Evolutionary conservation across 345 rosid genomes (phyloP), one percentile per base, ranked within the genome.

Genomic region (Gossypium raimondii): DNA sequence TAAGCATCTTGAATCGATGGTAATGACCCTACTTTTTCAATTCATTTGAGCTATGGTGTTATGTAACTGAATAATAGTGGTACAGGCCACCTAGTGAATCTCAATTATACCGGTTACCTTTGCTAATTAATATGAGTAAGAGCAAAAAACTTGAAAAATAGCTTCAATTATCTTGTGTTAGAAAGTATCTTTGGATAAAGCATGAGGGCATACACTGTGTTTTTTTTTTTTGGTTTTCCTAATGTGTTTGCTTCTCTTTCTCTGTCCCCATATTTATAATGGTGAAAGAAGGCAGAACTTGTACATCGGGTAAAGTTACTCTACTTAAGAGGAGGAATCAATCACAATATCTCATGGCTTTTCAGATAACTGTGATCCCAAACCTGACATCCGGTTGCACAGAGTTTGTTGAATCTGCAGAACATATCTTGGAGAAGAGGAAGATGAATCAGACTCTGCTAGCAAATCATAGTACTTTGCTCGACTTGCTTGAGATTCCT

Each of bases 401-500:
- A 13, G 96, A 93, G 56, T 95, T 95, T 79, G 61, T 91, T 50
- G 93, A 93, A 73, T 91, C 96, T 65, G 97, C 97, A 4, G 97
- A 91, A 79, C 76, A 83, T 77, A 93, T 95, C 81, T 81, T 95
- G 87, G 98, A 91, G 83, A 85, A 91, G 86, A 87, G 97, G 86
- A 93, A 95, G 87, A 84, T 89, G 97, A 93, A 95, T 86, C 96
- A 93, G 85, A 88, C 87, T 10, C 77, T 93, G 85, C 89, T 93
- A 44, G 86, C 88, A 7, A 95, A 93, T 82, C 99, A 95, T 74
- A 87, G 96, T 79, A 88, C 91, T 83, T 84, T 95, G 84, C 98
- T 95, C 52, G 99, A 95, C 81, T 89, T 95, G 88, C 99, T 95
- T 72, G 99, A 95, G 85, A 95, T 95, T 79, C 99, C 98, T 79